Base-by-base conservation (phyloP, 805 yeast genomes). In the Pichia occidentalis region DNA sequence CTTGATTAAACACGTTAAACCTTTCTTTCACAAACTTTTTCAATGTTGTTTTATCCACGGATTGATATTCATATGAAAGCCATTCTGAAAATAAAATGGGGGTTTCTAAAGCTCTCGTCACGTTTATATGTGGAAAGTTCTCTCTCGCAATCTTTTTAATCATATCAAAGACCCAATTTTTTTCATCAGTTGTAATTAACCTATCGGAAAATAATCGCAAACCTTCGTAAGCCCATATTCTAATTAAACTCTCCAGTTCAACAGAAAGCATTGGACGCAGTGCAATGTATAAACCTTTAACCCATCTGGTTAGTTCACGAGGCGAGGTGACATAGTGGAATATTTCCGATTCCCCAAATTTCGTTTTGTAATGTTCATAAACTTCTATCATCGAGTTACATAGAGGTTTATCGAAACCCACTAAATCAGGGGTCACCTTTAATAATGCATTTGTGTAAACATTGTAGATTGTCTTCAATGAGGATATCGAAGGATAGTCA, bases 301-400 rank as follows among this genome's bases (percentile, higher is more conserved):
- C 66, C 94, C 95, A 85, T 40, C 97, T 64, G 0, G 97, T 86
- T 11, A 88, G 66, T 54, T 88, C 97, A 56, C 97, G 75, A 0
- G 97, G 97, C 17, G 94, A 80, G 53, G 80, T 82, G 1, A 85
- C 63, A 50, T 86, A 85, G 52, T 84, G 90, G 1, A 73, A 61
- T 22, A 68, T 74, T 0, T 48, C 42, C 0, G 41, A 40, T 0
- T 60, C 36, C 0, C 65, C 56, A 47, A 83, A 75, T 2, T 50
- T 43, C 0, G 42, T 31, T 29, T 61, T 68, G 9, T 80, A 71
- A 19, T 49, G 40, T 0, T 51, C 44, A 54, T 83, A 88, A 1
- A 85, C 67, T 1, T 67, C 67, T 10, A 90, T 60, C 80, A 88
- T 83, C 0, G 90, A 75, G 3, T 60, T 50, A 0, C 90, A 75